Conservation (phyloP, 129 eudicot species). For the Pseudognaphalium luteoalbum region DNA sequence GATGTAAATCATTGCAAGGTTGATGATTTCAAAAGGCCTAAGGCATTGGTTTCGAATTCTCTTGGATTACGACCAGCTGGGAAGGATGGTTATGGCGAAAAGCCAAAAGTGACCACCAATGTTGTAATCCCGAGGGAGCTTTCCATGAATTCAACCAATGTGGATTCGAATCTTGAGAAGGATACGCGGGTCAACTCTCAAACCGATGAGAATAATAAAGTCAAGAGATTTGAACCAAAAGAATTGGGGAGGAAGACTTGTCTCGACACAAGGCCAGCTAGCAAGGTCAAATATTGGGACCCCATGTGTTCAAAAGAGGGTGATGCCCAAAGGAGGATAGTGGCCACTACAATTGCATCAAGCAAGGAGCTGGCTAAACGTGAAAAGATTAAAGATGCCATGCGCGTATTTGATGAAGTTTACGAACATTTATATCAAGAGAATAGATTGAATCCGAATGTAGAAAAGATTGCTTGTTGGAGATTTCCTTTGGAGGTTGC, state of each 20-base stretch:
- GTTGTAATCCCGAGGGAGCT: neutral
- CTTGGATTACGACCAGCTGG: neutral
- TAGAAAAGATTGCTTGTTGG: constrained; percentile 4
- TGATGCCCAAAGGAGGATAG: constrained; percentile 8
- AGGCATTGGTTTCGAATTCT: neutral
- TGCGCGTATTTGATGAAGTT: constrained; percentile 33
- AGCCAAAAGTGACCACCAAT: constrained; percentile 15
- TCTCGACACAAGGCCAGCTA: neutral
- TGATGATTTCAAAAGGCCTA: neutral
- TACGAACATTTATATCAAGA: neutral
- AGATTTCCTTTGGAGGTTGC: constrained; percentile 28
- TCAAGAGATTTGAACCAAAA: neutral
- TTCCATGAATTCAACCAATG: neutral
- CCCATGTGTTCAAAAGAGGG: neutral
- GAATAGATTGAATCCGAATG: constrained; percentile 4
- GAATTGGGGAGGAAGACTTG: neutral
- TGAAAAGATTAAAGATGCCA: constrained; percentile 36
- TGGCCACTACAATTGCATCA: neutral
- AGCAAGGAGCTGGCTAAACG: constrained; percentile 15
- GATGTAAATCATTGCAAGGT: neutral
- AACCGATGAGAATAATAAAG: neutral
- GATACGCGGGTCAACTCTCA: neutral
- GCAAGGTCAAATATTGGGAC: constrained; percentile 19
- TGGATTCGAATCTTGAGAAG: neutral
- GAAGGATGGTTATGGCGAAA: neutral